phyloP scores from a whole-genome alignment of 1,284 basidiomycete species.

The Rhodofomes roseus region DNA sequence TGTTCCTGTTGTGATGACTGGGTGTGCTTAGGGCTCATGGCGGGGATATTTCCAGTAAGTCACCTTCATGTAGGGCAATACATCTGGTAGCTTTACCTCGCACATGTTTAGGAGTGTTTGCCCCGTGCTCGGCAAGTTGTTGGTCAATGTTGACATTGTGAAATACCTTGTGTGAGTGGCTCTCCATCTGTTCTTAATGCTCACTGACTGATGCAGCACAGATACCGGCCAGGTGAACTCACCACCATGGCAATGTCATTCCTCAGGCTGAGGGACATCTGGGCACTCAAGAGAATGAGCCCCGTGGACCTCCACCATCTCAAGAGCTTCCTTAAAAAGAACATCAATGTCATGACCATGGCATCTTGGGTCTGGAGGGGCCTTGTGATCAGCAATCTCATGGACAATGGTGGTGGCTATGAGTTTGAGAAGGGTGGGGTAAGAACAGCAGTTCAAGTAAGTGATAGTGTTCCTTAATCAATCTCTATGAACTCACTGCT shows the following conservation, averaged over 20 bases:
- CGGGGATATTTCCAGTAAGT: slow-evolving; percentile 14
- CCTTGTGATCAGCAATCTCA: slow-evolving; percentile 23
- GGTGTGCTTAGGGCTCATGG: too few relatives aligned
- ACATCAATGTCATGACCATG: slow-evolving; percentile 17
- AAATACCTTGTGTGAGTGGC: slow-evolving; percentile 16
- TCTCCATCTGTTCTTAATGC: neutral
- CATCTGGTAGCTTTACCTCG: too few relatives aligned
- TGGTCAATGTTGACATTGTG: slow-evolving; percentile 24
- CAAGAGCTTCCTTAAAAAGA: slow-evolving; percentile 32
- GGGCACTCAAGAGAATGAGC: slow-evolving; percentile 18
- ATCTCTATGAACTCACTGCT: neutral
- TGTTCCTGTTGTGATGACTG: too few relatives aligned
- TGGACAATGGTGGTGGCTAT: slow-evolving; percentile 20
- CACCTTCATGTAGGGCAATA: too few relatives aligned
- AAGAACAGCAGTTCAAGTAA: slow-evolving; percentile 32
- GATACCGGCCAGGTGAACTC: slow-evolving; percentile 31
- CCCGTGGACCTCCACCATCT: slow-evolving; percentile 24
- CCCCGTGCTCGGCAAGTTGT: slow-evolving; percentile 16
- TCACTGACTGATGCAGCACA: slow-evolving; percentile 8
- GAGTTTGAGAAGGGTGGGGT: slow-evolving; percentile 31
- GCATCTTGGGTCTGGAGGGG: slow-evolving; percentile 2
- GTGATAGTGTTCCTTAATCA: neutral
- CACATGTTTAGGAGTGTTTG: slow-evolving; percentile 14
- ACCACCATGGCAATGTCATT: slow-evolving; percentile 25
- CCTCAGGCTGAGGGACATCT: slow-evolving; percentile 16